Evolutionary conservation across 345 rosid genomes (phyloP), one percentile per base, ranked within the genome.

Genomic region (Heritiera fomes): DNA sequence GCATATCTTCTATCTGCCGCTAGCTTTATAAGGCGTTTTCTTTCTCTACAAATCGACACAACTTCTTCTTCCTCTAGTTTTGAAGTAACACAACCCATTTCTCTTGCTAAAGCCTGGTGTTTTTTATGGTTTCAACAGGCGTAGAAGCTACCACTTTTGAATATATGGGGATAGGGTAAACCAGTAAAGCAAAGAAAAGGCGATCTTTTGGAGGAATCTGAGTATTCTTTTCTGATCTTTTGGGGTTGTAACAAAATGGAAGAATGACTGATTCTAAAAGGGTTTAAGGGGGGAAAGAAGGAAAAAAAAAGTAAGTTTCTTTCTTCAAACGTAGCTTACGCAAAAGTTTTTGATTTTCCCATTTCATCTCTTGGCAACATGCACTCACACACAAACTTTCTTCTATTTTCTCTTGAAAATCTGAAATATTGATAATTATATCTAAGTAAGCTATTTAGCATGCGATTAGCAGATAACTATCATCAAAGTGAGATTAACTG

Each of bases 31-130:
- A 80, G 89, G 40, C 77, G 83, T 76, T 90, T 91, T 68, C 95
- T 88, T 81, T 90, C 93, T 70, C 85, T 85, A 34, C 95, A 91
- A 32, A 91, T 85, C 5, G 90, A 81, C n/a, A 91, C 91, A n/a
- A 89, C 96, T 69, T 84, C 91, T 82, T 88, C 93, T 82, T 87
- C 91, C 65, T 85, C 91, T 4, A 90, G 86, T 83, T 80, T 91
- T 5, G 93, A 90, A 20, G 96, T 90, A 56, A 85, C 96, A 83
- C 96, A 91, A 6, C 93, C 96, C 93, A 90, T 91, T 38, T 77
- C 50, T 74, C 81, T 81, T 23, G 59, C 73, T 68, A 77, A 82
- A 69, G 66, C 76, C 60, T 62, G 75, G 28, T 66, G 59, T 18
- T 38, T 75, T 66, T 40, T 34, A 56, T 69, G 80, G 82, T 67